Evolutionary conservation across 805 yeast species (phyloP).

Genomic region (Naumovozyma castellii): DNA sequence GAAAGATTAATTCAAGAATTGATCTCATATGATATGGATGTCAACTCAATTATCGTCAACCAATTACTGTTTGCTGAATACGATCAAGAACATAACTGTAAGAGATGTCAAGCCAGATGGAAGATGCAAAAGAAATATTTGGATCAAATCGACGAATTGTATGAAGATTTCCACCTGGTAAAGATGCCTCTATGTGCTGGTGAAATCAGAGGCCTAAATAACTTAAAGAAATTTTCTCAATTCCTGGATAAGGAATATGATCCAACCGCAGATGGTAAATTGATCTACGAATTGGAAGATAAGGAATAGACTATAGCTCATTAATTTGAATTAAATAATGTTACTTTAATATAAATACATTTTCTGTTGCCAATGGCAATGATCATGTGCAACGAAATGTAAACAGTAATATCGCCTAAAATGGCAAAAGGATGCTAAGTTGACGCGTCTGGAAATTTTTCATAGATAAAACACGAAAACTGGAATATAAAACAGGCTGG

Average conservation of each 20-base stretch:
- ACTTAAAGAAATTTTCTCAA: constrained; percentile 72
- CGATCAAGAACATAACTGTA: constrained; percentile 64
- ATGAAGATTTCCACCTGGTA: constrained; percentile 93
- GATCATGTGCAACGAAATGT: not conserved
- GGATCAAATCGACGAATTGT: constrained; percentile 90
- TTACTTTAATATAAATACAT: too few relatives aligned
- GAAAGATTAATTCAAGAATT: constrained; percentile 97
- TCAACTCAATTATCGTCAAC: constrained; percentile 90
- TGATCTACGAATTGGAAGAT: constrained; percentile 31
- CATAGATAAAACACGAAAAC: not conserved
- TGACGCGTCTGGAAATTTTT: constrained; percentile 2
- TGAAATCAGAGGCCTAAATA: constrained; percentile 89
- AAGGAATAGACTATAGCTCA: constrained; percentile 16
- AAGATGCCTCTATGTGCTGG: constrained; percentile 91
- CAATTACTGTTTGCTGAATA: constrained; percentile 78
- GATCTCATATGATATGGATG: constrained; percentile 90
- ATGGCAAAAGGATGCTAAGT: not conserved
- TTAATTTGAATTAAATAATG: too few relatives aligned
- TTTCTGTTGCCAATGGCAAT: not conserved
- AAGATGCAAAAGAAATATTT: constrained; percentile 92
- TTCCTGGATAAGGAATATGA: constrained; percentile 72
- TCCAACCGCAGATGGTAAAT: constrained; percentile 44
- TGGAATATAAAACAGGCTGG: not conserved
- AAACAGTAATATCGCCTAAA: constrained; percentile 1
- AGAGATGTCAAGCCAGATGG: constrained; percentile 86